Base-by-base conservation (phyloP, 2,329 filamentous ascomycete species). In the Fusarium sp. region DNA sequence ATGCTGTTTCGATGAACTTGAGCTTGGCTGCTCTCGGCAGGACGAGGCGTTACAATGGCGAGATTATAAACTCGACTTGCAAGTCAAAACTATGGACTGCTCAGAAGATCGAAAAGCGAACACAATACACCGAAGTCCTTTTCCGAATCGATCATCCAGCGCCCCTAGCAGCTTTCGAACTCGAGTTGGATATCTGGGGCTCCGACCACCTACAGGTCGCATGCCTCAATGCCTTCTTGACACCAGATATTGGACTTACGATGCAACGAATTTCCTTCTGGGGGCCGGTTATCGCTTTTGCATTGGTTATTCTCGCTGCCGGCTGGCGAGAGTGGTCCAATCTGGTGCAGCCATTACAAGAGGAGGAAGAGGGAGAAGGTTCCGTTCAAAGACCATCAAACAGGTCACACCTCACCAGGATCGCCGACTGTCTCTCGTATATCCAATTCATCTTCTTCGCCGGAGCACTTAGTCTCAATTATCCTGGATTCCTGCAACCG, bases 381-480 rank as follows among this genome's bases (percentile, higher is more conserved):
- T n/a, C 16, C 1, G 17, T 51, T 5, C 59, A 64, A 4, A 66
- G 44, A 55, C 31, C 35, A 22, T 31, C 29, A 3, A 56, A 61
- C 6, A 63, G 76, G 8, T 46, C 66, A 27, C 74, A 78, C 16
- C 38, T 78, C 2, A 77, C 75, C 8, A 67, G 73, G 29, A 77
- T 80, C 4, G 78, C 76, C 14, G 75, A 94, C 78, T 94, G 92
- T 77, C 83, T 95, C 38, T 91, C 93, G 75, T 94, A 94, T 79
- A 88, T 95, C 14, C 93, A 95, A 77, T 94, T 94, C 77, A 86
- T 93, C 58, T 91, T 94, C 53, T 84, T 95, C 68, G 90, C 92
- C 0, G 92, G 92, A 5, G 89, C 90, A 16, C 84, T 95, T 56
- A 92, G 89, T n/a, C 81, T 95, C 61, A 87, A 89, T 49, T 94